A percentile compares a stretch with the other conserved stretches of the same genome.
These are phyloP conservation scores for Ganoderma resinaceum DNA, from an alignment of 1,284 basidiomycete genomes.

Conservation along the genomic window DNA sequence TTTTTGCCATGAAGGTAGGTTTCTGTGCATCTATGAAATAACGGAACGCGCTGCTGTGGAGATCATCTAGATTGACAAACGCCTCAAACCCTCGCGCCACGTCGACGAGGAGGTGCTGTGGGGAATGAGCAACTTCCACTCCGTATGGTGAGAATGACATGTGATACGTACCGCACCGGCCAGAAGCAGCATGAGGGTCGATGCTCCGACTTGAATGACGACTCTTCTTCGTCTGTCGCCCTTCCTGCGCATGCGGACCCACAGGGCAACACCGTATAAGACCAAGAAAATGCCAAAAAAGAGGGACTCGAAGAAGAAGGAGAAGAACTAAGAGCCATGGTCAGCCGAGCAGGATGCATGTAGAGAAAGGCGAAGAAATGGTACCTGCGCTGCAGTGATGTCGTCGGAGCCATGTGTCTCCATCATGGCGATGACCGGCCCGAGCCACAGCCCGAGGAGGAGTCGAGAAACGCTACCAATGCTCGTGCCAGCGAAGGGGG, in stretches of 20 bases:
- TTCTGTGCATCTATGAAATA: constrained; percentile 3
- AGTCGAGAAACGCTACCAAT: not conserved
- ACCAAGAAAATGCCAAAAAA: constrained; percentile 24
- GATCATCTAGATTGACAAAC: constrained; percentile 6
- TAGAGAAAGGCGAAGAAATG: not conserved
- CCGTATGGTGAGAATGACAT: not conserved
- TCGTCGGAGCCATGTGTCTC: not conserved
- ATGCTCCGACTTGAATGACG: constrained; percentile 8
- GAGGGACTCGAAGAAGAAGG: constrained; percentile 25
- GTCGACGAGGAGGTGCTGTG: constrained; percentile 20
- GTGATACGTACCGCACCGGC: constrained; percentile 14
- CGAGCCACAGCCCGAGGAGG: not conserved
- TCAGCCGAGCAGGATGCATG: not conserved
- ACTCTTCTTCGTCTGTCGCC: not conserved
- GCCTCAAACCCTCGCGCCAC: constrained; percentile 4
- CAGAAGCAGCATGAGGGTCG: constrained; percentile 22
- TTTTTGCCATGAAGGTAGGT: constrained; percentile 15
- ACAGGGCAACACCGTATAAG: constrained; percentile 20
- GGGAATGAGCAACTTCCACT: not conserved
- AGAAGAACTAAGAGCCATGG: constrained; percentile 10
- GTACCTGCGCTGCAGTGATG: constrained; percentile 6
- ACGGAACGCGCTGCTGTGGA: not conserved
- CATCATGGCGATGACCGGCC: not conserved
- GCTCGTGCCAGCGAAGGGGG: not conserved
- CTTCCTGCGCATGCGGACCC: constrained; percentile 14